A percentile compares a stretch with the other conserved stretches of the same genome.
phyloP scores from a whole-genome alignment of 2,329 filamentous ascomycete species.

The Monascus ruber region DNA sequence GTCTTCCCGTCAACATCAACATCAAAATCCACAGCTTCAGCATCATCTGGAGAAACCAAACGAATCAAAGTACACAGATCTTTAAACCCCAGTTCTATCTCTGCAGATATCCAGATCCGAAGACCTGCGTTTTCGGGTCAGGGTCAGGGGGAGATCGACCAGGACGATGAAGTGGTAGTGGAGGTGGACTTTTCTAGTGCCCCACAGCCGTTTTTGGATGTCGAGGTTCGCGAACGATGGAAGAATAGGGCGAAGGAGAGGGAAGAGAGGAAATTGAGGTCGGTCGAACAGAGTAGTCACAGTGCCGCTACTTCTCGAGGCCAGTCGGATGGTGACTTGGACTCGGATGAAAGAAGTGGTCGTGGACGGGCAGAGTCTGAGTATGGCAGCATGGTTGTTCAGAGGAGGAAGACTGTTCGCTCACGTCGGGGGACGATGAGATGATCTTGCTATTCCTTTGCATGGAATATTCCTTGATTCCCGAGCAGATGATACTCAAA shows the following conservation, averaged over 20 bases:
- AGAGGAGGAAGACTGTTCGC: slow-evolving; percentile 12
- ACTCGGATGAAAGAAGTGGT: slow-evolving; percentile 8
- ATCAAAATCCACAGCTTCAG: not conserved
- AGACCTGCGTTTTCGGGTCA: slow-evolving; percentile 6
- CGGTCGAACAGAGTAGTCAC: too few relatives aligned
- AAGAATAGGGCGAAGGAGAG: slow-evolving; percentile 1
- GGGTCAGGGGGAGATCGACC: not conserved
- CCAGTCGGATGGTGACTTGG: not conserved
- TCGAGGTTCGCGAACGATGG: slow-evolving; percentile 20
- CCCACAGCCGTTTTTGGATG: slow-evolving; percentile 30
- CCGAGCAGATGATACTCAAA: too few relatives aligned
- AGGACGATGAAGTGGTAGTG: slow-evolving; percentile 5
- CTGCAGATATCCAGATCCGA: slow-evolving; percentile 4
- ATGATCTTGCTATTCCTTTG: too few relatives aligned
- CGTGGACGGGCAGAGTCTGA: slow-evolving; percentile 15
- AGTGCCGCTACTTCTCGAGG: too few relatives aligned
- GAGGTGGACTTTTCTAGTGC: slow-evolving; percentile 22
- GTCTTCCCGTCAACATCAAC: not conserved
- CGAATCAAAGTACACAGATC: not conserved
- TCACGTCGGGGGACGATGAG: too few relatives aligned
- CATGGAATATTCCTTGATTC: too few relatives aligned
- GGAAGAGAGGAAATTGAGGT: not conserved
- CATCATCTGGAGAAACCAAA: not conserved
- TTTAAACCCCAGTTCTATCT: not conserved
- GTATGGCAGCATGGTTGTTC: slow-evolving; percentile 24